These are phyloP conservation scores for Alternaria triticina DNA, from an alignment of 2,329 filamentous ascomycete species.

Conservation along the genomic window DNA sequence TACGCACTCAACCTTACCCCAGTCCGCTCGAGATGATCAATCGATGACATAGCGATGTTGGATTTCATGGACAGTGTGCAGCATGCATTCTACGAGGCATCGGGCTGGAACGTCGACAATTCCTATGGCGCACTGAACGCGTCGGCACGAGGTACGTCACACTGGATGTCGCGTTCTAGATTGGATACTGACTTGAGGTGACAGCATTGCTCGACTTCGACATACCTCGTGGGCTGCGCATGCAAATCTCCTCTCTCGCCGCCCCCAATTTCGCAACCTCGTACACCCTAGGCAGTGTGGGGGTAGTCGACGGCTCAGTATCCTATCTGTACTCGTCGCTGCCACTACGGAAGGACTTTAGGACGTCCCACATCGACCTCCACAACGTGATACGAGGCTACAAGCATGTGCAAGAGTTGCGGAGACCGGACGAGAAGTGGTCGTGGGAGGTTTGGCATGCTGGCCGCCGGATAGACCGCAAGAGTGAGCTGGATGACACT, in stretches of 20 bases:
- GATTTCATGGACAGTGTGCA: constrained; percentile 98
- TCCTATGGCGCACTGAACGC: constrained; percentile 87
- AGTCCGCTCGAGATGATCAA: constrained; percentile 27
- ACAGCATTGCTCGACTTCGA: constrained; percentile 85
- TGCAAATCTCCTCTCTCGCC: constrained; percentile 89
- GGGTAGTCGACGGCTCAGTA: constrained; percentile 93
- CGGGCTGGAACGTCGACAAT: constrained; percentile 89
- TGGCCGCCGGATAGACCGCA: constrained; percentile 58
- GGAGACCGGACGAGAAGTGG: constrained; percentile 57
- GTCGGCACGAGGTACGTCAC: constrained; percentile 73
- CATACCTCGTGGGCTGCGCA: constrained; percentile 80
- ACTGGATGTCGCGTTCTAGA: constrained; percentile 11
- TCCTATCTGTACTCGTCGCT: constrained; percentile 95
- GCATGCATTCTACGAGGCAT: constrained; percentile 84
- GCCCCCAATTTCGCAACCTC: constrained; percentile 93
- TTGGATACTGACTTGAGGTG: constrained; percentile 14
- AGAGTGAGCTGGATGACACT: constrained; percentile 43
- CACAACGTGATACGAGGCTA: constrained; percentile 83
- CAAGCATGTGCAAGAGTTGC: constrained; percentile 73
- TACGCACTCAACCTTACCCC: constrained; percentile 5
- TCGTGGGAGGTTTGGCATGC: constrained; percentile 63
- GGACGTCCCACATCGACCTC: constrained; percentile 77
- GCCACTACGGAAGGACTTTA: constrained; percentile 70
- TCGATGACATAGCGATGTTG: constrained; percentile 68
- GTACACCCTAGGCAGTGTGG: constrained; percentile 87